Evolutionary conservation across 1,139 yeast species (phyloP).

Genomic region (Entelexis paramagnoliae): DNA sequence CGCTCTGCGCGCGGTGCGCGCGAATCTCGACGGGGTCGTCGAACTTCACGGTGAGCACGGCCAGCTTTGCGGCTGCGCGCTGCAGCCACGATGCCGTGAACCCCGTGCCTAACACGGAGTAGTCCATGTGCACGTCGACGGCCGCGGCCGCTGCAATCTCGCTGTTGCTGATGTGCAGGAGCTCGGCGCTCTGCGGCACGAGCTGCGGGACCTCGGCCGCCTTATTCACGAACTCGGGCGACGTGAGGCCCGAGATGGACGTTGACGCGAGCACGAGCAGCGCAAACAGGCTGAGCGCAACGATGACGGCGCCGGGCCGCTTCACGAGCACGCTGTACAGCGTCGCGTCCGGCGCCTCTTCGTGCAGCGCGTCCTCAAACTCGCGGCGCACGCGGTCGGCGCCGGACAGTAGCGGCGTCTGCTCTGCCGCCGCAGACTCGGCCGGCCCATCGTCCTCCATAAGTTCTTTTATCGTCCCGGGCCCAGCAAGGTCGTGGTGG

Average conservation of each 20-base stretch:
- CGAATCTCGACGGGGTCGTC: slow-evolving; percentile 12
- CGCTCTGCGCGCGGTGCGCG: neutral
- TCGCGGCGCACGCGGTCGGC: slow-evolving; percentile 15
- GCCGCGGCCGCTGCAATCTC: slow-evolving; percentile 7
- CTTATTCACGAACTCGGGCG: slow-evolving; percentile 5
- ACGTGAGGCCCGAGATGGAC: slow-evolving; percentile 1
- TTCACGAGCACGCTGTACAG: slow-evolving; percentile 15
- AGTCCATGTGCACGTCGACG: slow-evolving; percentile 13
- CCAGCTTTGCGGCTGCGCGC: slow-evolving; percentile 9
- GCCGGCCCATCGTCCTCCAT: neutral
- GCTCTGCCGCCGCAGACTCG: neutral
- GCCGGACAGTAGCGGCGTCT: slow-evolving; percentile 1
- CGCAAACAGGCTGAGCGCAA: slow-evolving; percentile 20
- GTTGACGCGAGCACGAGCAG: slow-evolving; percentile 15
- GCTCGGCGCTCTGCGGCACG: neutral
- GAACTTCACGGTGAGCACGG: neutral
- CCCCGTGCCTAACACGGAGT: slow-evolving; percentile 7
- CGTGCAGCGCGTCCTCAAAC: slow-evolving; percentile 20
- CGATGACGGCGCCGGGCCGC: slow-evolving; percentile 20
- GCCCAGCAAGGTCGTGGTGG: neutral
- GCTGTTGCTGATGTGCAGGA: slow-evolving; percentile 7
- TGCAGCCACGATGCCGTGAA: neutral
- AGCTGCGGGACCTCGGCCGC: slow-evolving; percentile 9
- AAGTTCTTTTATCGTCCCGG: neutral
- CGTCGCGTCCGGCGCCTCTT: slow-evolving; percentile 18